Evolutionary conservation across 371 early-diverging fungal genomes (phyloP).

Genomic region (Synchytrium microbalum): DNA sequence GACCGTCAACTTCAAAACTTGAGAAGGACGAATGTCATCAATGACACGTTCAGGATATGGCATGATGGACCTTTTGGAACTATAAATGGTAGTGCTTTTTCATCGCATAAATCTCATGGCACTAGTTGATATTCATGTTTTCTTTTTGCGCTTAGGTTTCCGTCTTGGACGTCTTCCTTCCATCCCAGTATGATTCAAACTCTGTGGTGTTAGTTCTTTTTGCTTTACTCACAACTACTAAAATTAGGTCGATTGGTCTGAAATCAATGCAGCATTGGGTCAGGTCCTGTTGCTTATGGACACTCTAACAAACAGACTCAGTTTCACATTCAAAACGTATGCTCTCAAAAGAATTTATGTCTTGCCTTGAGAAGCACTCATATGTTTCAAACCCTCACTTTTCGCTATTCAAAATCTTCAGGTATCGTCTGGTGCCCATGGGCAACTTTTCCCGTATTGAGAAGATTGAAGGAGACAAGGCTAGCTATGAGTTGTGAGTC

Average conservation of each 20-base stretch:
- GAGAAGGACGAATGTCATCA: slow-evolving; percentile 85
- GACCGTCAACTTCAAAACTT: slow-evolving; percentile 68
- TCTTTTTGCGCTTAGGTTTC: too few species aligned
- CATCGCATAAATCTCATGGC: too few species aligned
- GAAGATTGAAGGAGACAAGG: slow-evolving; percentile 67
- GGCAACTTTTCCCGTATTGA: slow-evolving; percentile 89
- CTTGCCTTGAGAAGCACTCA: too few species aligned
- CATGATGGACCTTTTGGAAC: slow-evolving; percentile 83
- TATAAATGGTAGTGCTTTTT: slow-evolving; percentile 83
- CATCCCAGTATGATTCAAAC: slow-evolving; percentile 45
- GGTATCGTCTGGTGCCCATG: slow-evolving; percentile 79
- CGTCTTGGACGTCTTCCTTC: slow-evolving; percentile 75
- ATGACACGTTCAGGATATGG: slow-evolving; percentile 83
- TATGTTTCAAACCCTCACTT: too few species aligned
- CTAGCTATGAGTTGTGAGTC: slow-evolving; percentile 69
- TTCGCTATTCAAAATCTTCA: too few species aligned
- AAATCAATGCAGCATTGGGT: slow-evolving; percentile 96
- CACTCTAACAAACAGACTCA: slow-evolving; percentile 74
- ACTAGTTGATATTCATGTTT: not conserved
- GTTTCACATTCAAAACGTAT: slow-evolving; percentile 72
- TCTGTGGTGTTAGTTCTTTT: not conserved
- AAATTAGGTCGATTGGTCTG: slow-evolving; percentile 77
- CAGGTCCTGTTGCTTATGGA: slow-evolving; percentile 79
- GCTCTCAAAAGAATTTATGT: too few species aligned
- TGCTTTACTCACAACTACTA: not conserved